Percentiles rank a stretch among this genome's conserved stretches.
Evolutionary conservation across 2,329 filamentous ascomycete species (phyloP).

Genomic region (Orbilia quercus): DNA sequence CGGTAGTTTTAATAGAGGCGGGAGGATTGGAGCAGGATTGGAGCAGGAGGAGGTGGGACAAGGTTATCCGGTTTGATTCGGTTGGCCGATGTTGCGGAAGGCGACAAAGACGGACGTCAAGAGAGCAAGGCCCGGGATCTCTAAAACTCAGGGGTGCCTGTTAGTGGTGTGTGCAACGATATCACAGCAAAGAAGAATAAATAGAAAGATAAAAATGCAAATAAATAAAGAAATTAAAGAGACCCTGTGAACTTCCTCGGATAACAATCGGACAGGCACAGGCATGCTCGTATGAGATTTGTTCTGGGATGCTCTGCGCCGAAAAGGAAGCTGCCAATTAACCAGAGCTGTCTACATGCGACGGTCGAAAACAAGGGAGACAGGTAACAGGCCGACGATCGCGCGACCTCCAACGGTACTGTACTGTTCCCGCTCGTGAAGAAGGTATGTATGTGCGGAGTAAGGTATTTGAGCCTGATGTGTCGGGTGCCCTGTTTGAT

Average conservation of each 20-base stretch:
- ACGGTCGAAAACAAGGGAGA: conserved; percentile 39
- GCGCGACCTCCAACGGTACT: conserved; percentile 10
- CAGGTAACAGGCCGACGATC: conserved; percentile 30
- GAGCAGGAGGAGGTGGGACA: conserved; percentile 33
- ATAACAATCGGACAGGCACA: conserved; percentile 30
- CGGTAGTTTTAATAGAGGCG: conserved; percentile 37
- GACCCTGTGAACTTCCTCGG: conserved; percentile 43
- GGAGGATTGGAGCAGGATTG: not conserved
- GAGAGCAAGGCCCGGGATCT: conserved; percentile 27
- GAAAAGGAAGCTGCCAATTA: conserved; percentile 50
- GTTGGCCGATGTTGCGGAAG: conserved; percentile 55
- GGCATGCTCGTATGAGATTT: too few species aligned
- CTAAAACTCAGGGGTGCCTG: conserved; percentile 56
- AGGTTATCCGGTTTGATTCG: conserved; percentile 52
- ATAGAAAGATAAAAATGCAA: conserved; percentile 1
- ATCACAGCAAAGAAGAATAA: conserved; percentile 22
- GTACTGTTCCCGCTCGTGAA: conserved; percentile 52
- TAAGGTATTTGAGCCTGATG: conserved; percentile 43
- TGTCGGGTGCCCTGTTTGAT: conserved; percentile 40
- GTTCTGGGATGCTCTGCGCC: conserved; percentile 31
- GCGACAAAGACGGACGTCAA: conserved; percentile 24
- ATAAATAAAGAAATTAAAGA: conserved; percentile 21
- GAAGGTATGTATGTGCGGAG: conserved; percentile 27
- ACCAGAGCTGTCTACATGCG: conserved; percentile 35
- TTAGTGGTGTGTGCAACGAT: conserved; percentile 54